Evolutionary conservation across 768 basidiomycete species (phyloP).

Genomic region (Leccinum olivaceopallidum): DNA sequence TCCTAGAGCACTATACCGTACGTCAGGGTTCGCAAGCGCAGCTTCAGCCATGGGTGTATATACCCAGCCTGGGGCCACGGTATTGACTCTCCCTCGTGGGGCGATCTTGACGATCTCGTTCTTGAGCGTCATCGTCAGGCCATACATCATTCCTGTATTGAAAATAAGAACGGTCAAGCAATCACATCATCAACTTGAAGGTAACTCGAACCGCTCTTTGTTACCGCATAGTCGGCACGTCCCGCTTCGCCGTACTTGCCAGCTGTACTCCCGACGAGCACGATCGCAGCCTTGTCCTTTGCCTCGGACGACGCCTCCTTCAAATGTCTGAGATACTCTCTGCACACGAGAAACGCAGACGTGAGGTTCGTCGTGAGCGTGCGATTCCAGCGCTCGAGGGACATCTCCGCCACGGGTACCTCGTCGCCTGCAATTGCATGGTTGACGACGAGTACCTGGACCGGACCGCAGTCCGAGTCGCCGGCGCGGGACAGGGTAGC

Average conservation of each 20-base stretch:
- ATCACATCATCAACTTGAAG: neutral
- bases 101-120: conserved; percentile 79
- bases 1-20: conserved; percentile 60
- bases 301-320: conserved; percentile 34
- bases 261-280: conserved; percentile 67
- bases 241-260: conserved; percentile 71
- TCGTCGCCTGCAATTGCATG: conserved; percentile 53
- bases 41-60: conserved; percentile 63
- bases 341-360: conserved; percentile 59
- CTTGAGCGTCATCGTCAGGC: conserved; percentile 63
- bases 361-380: conserved; percentile 64
- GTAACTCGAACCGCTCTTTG: conserved; percentile 58
- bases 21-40: conserved; percentile 52
- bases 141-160: conserved; percentile 68
- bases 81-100: conserved; percentile 64
- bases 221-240: conserved; percentile 62
- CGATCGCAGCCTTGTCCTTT: conserved; percentile 56
- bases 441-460: conserved; percentile 61
- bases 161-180: neutral
- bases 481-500: conserved; percentile 29
- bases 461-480: conserved; percentile 37
- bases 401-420: conserved; percentile 54
- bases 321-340: conserved; percentile 56
- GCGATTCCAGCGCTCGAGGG: conserved; percentile 58
- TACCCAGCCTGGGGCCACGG: conserved; percentile 66